phyloP scores from a whole-genome alignment of 306 rosid genomes.

The Quercus engelmannii region DNA sequence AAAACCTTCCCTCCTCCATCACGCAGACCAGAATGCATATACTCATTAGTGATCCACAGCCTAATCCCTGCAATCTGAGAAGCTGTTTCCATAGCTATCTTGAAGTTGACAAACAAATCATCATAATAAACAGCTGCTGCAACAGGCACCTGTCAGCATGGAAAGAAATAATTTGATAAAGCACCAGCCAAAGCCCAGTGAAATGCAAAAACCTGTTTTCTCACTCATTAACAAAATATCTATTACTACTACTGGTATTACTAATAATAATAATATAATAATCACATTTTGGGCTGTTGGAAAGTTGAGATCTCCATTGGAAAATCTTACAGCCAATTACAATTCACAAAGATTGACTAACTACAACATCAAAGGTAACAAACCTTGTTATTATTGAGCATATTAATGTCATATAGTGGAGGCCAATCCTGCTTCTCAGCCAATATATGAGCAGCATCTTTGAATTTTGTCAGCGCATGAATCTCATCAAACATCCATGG shows the following conservation, averaged over 20 bases:
- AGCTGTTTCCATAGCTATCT: slow-evolving; percentile 76
- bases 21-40: slow-evolving; percentile 94
- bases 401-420: slow-evolving; percentile 52
- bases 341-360: slow-evolving; percentile 4
- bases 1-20: slow-evolving; percentile 73
- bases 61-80: slow-evolving; percentile 79
- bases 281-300: neutral
- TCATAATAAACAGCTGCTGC: slow-evolving; percentile 93
- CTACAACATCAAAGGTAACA: neutral
- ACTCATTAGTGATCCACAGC: slow-evolving; percentile 83
- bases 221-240: neutral
- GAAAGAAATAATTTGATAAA: slow-evolving; percentile 5
- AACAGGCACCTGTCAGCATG: slow-evolving; percentile 71
- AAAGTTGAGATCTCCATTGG: neutral
- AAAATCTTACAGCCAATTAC: neutral
- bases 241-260: neutral
- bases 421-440: slow-evolving; percentile 91
- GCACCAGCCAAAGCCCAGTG: neutral
- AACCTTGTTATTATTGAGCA: slow-evolving; percentile 77
- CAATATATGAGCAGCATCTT: slow-evolving; percentile 68
- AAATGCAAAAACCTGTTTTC: neutral
- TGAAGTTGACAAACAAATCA: slow-evolving; percentile 76
- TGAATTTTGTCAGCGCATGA: slow-evolving; percentile 70
- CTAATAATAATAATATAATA: neutral
- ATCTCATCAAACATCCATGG: slow-evolving; percentile 99